Conservation (phyloP, 2,329 filamentous ascomycete genomes). For the Fusarium hainanense region DNA sequence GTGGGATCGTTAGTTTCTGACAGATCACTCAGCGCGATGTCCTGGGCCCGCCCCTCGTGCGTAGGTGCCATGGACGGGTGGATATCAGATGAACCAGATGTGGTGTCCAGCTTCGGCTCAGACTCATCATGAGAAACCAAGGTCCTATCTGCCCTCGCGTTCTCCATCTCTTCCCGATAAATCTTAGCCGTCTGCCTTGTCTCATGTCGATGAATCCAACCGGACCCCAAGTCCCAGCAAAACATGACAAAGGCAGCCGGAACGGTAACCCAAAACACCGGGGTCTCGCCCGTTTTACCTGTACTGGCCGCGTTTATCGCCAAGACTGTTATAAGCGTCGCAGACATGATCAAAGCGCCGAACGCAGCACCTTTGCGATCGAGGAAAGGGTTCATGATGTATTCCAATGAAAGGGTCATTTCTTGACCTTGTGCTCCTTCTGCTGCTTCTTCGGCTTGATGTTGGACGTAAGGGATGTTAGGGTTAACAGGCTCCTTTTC, state of each 20-base stretch:
- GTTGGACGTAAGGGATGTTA: constrained; percentile 74
- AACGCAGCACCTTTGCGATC: constrained; percentile 74
- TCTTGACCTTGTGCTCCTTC: constrained; percentile 44
- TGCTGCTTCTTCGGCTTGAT: constrained; percentile 64
- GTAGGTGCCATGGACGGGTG: background rate
- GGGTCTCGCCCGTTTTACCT: constrained; percentile 59
- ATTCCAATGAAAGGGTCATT: constrained; percentile 71
- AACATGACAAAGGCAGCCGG: constrained; percentile 77
- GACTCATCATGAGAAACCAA: background rate
- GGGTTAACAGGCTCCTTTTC: constrained; percentile 72
- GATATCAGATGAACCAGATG: background rate
- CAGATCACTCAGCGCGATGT: background rate
- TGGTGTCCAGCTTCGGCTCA: background rate
- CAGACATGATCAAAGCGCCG: constrained; percentile 73
- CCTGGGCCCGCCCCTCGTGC: background rate
- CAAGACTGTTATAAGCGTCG: constrained; percentile 73
- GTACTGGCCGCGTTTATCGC: constrained; percentile 71
- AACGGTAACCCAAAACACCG: constrained; percentile 75
- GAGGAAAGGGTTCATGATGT: constrained; percentile 80
- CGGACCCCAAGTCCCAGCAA: constrained; percentile 72
- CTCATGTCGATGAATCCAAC: constrained; percentile 71
- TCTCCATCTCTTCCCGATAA: constrained; percentile 55
- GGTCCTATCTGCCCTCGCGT: constrained; percentile 5
- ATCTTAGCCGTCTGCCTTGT: constrained; percentile 71
- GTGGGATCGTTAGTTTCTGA: background rate